Base-by-base conservation (phyloP, 345 rosid species). In the Eutrema heterophyllum region DNA sequence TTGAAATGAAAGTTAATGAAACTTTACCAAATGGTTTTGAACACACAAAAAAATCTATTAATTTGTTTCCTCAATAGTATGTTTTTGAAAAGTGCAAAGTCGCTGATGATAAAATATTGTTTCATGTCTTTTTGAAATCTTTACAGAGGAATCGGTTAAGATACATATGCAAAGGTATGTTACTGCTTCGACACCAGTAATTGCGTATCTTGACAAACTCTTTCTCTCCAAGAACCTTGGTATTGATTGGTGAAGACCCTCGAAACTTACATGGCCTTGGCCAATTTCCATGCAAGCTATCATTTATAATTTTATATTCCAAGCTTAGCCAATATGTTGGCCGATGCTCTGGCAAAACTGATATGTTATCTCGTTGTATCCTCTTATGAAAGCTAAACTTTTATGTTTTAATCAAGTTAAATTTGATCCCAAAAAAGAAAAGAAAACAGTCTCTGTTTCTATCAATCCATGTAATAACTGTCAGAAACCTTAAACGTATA, bases 141-240 rank as follows among this genome's bases (percentile, higher is more conserved):
- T 74, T 59, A 15, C 90, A 89, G 97, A 88, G 79, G 60, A 78
- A 21, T 71, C 98, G 1, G 89, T 87, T 2, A 86, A 65, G 82
- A 77, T 75, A 80, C 83, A 85, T 59, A 78, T 90, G 90, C 91
- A 86, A 70, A 76, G 51, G 63, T 92, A 80, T 68, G 49, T 86
- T 9, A 51, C 78, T 24, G 72, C 96, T 27, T 84, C 88, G 0
- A 77, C 75, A 2, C 74, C 84, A 0, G 81, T 90, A 36, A 85
- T 88, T 44, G 51, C 80, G 50, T 85, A 87, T 73, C 62, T 92
- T 21, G 88, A 92, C 57, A 72, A 79, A 45, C 95, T 90, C 77
- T 92, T 83, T 74, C 79, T 58, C 63, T 80, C 91, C 13, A 87
- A 85, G 78, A 73, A 83, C 24, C 70, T 92, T 74, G 98, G 98